These are phyloP conservation scores for Tulasnella calospora DNA, from an alignment of 768 basidiomycete genomes.

Conservation along the genomic window DNA sequence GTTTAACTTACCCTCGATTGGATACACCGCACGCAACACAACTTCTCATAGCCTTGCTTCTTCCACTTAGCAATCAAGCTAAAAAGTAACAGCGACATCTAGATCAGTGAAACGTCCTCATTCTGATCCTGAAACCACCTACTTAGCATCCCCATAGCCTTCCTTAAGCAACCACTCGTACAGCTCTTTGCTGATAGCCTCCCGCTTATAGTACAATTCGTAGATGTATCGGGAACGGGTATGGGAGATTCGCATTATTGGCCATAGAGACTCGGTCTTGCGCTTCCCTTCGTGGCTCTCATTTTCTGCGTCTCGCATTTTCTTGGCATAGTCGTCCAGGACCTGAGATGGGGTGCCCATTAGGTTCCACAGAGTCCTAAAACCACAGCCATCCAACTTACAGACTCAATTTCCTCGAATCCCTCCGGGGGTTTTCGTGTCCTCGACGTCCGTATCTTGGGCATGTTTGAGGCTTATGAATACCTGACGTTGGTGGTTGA, in stretches of 20 bases:
- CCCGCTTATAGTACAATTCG: conserved; percentile 97
- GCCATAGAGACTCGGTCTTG: conserved; percentile 88
- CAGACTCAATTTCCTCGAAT: conserved; percentile 86
- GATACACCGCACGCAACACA: conserved; percentile 95
- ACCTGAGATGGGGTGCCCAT: conserved; percentile 47
- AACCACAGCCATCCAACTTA: conserved; percentile 37
- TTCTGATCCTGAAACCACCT: conserved; percentile 37
- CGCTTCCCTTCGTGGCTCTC: conserved; percentile 98
- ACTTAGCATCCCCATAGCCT: conserved; percentile 96
- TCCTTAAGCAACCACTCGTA: conserved; percentile 99
- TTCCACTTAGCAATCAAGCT: conserved; percentile 99
- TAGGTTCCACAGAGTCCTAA: neutral
- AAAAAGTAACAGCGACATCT: neutral
- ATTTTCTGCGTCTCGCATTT: conserved; percentile 99
- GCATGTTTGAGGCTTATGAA: conserved; percentile 52
- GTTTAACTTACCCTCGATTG: conserved; percentile 66
- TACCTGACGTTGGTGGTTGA: conserved; percentile 4
- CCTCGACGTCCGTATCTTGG: conserved; percentile 85
- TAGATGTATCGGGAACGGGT: conserved; percentile 95
- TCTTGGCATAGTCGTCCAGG: conserved; percentile 96
- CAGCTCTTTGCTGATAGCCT: conserved; percentile 82
- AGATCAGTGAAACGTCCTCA: neutral
- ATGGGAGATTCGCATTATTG: conserved; percentile 97
- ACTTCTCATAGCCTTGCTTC: conserved; percentile 95
- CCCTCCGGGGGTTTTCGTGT: conserved; percentile 95